Base-by-base conservation (phyloP, 768 basidiomycete genomes). In the Boletus tomentosulus region DNA sequence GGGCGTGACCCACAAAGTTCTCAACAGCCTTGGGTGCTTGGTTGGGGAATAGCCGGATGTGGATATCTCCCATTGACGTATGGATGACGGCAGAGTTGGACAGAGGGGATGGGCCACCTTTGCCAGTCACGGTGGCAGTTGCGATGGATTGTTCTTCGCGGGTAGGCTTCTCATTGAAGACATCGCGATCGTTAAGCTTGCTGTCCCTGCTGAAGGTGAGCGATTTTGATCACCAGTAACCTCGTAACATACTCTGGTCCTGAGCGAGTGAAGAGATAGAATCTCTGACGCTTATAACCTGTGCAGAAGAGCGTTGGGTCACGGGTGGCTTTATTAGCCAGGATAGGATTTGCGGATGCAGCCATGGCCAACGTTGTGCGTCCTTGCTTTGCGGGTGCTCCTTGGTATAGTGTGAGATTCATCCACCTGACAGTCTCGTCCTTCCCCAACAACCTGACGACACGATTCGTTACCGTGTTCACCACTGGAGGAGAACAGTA, bases 131-230 rank as follows among this genome's bases (percentile, higher is more conserved):
- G 4, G 81, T 76, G 1, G 87, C 76, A 8, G 86, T 70, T 3
- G 93, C 93, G 46, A 95, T 83, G 30, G 83, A 87, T 68, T 93
- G 94, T 65, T 99, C 97, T 67, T 98, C 97, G 48, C 94, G 82
- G 1, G 96, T 98, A 3, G 97, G 97, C 44, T 89, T 82, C 72
- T 99, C 97, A 70, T 99, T 99, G 82, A 98, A 98, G 51, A 99
- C 86, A 61, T 99, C 97, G 53, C 97, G 86, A 59, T 98, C 96
- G 30, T 84, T 84, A 2, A 83, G 82, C 71, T 91, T 95, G 66
- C 79, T 85, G 59, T 95, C 92, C 68, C 90, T 94, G 66, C 25
- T 25, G 15, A 24, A 42, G 46, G 25, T 31, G 15, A 13, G 53
- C 42, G 35, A 46, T 46, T 5, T 41, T 24, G 16, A 51, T 49